Conservation (phyloP, 495 filamentous ascomycete genomes). For the Endocarpon pusillum region DNA sequence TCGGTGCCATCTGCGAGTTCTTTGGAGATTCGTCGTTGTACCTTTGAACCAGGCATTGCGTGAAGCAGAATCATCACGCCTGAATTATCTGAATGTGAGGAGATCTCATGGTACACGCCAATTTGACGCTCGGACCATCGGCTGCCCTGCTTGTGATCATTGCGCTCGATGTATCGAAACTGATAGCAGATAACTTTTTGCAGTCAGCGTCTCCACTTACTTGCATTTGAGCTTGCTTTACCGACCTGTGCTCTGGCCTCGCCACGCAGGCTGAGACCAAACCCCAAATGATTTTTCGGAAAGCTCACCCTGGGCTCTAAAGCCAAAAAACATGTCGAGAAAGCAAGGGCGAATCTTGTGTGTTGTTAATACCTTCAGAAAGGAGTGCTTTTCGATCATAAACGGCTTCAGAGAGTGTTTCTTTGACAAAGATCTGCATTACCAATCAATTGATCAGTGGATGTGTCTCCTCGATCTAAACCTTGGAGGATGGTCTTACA, state of each 20-base stretch:
- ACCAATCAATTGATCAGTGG: too few relatives aligned
- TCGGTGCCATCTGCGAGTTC: slow-evolving; percentile 1
- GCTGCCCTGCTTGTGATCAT: slow-evolving; percentile 1
- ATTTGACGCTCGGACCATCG: slow-evolving; percentile 4
- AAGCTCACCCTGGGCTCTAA: slow-evolving; percentile 3
- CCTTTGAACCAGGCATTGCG: background rate
- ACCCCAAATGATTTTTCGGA: slow-evolving; percentile 5
- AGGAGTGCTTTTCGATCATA: background rate
- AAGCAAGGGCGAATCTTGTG: slow-evolving; percentile 5
- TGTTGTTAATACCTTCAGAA: slow-evolving; percentile 3
- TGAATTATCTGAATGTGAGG: background rate
- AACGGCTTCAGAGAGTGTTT: background rate
- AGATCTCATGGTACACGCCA: slow-evolving; percentile 7
- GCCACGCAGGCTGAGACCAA: slow-evolving; percentile 2
- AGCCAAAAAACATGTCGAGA: slow-evolving; percentile 7
- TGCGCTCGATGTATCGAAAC: slow-evolving; percentile 3
- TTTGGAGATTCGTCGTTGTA: slow-evolving; percentile 1
- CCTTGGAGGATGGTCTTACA: too few relatives aligned
- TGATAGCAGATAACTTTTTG: slow-evolving; percentile 8
- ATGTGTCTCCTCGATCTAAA: too few relatives aligned
- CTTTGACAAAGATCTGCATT: background rate
- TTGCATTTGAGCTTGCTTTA: background rate
- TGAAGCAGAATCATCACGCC: slow-evolving; percentile 6
- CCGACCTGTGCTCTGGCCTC: slow-evolving; percentile 1
- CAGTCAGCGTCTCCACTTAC: too few relatives aligned